These are phyloP conservation scores for Trametes cingulata DNA, from an alignment of 768 basidiomycete species.

Conservation along the genomic window DNA sequence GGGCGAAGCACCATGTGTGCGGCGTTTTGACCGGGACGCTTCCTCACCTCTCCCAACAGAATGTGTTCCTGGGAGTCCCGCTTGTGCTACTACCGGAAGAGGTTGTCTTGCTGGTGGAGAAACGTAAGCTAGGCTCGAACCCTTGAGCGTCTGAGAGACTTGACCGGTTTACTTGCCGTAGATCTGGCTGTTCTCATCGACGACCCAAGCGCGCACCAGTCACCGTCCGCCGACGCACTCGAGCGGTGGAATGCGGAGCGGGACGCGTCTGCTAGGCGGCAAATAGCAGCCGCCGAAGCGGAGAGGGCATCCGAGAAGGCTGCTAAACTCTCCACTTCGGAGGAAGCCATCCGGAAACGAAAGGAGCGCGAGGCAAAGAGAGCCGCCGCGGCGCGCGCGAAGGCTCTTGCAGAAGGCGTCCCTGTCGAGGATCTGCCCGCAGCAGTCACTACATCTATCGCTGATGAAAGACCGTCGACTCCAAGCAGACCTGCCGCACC, in stretches of 20 bases:
- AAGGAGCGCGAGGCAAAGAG: constrained; percentile 61
- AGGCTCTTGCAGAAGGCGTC: constrained; percentile 26
- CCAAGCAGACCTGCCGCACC: constrained; percentile 16
- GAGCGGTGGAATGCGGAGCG: constrained; percentile 54
- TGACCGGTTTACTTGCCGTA: constrained; percentile 32
- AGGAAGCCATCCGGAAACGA: constrained; percentile 70
- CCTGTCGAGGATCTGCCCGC: constrained; percentile 3
- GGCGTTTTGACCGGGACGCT: constrained; percentile 89
- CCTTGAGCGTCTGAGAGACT: neutral
- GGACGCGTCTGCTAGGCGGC: constrained; percentile 45
- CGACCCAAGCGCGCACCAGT: constrained; percentile 58
- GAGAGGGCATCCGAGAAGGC: constrained; percentile 50
- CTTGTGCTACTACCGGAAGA: constrained; percentile 89
- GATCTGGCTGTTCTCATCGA: constrained; percentile 79
- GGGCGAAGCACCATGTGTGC: constrained; percentile 79
- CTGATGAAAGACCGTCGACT: constrained; percentile 18
- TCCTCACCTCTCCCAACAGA: constrained; percentile 94
- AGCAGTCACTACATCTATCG: neutral
- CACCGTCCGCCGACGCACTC: constrained; percentile 50
- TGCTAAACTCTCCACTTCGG: constrained; percentile 29
- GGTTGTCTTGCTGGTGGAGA: constrained; percentile 81
- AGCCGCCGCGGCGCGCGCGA: constrained; percentile 28
- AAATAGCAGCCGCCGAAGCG: constrained; percentile 49
- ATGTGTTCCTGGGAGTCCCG: constrained; percentile 93
- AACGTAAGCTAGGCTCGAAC: constrained; percentile 52